Evolutionary conservation across 1,284 basidiomycete genomes (phyloP).

Genomic region (Puccinia novopanici): DNA sequence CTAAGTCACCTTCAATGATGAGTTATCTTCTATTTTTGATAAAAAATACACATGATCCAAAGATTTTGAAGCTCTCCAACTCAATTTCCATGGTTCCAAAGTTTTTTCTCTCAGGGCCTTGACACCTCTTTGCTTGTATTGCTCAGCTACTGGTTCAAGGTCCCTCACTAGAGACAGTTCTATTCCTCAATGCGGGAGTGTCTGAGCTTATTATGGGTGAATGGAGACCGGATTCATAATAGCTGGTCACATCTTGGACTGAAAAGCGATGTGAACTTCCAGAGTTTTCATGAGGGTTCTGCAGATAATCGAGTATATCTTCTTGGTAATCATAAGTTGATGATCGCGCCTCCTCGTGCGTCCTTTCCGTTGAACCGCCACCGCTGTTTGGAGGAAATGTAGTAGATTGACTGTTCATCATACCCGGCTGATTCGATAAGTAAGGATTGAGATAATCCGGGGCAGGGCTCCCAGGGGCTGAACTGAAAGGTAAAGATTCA

Average conservation of each 20-base stretch:
- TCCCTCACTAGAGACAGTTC: constrained; percentile 8
- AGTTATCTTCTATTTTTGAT: too few relatives aligned
- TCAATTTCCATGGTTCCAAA: constrained; percentile 12
- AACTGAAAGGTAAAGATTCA: constrained; percentile 6
- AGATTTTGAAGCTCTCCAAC: neutral
- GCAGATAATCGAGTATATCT: neutral
- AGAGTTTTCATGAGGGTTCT: neutral
- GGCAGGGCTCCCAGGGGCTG: neutral
- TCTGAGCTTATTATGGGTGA: neutral
- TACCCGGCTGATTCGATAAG: neutral
- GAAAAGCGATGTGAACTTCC: neutral
- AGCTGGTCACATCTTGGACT: neutral
- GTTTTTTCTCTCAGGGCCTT: too few relatives aligned
- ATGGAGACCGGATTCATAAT: constrained; percentile 27
- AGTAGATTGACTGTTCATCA: neutral
- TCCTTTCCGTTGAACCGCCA: neutral
- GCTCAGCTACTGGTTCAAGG: too few relatives aligned
- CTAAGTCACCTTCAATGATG: too few relatives aligned
- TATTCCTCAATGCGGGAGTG: neutral
- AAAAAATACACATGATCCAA: constrained; percentile 14
- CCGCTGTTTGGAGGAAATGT: constrained; percentile 16
- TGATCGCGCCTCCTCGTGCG: neutral
- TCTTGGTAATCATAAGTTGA: constrained; percentile 17
- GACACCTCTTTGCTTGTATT: too few relatives aligned
- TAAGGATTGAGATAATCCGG: constrained; percentile 8